Percentiles rank a stretch among this genome's conserved stretches.
Conservation (phyloP, 495 filamentous ascomycete species). For the Immersiella caudata region DNA sequence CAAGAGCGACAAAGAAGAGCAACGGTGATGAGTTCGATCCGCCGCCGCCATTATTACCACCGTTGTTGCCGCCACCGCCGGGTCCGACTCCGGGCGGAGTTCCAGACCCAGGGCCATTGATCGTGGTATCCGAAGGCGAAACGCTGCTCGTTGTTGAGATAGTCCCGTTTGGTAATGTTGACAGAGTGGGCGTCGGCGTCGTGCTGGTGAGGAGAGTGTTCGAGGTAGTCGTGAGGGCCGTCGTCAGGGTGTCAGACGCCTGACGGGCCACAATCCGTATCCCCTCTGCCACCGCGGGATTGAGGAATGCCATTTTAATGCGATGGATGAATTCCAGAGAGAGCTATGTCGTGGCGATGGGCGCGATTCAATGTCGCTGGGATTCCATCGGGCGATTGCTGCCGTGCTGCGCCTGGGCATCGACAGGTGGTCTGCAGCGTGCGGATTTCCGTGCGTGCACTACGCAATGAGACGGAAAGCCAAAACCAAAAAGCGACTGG, state of each 20-base stretch:
- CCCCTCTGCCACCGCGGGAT: constrained; percentile 33
- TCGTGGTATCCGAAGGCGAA: constrained; percentile 13
- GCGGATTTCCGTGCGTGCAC: constrained; percentile 5
- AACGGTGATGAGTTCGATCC: constrained; percentile 81
- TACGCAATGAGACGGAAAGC: not conserved
- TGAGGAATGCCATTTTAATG: constrained; percentile 36
- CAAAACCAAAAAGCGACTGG: constrained; percentile 1
- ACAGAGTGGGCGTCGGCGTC: not conserved
- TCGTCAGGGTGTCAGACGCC: constrained; percentile 9
- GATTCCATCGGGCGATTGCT: constrained; percentile 36
- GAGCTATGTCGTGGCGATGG: constrained; percentile 20
- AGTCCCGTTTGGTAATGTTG: not conserved
- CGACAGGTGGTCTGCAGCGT: constrained; percentile 8
- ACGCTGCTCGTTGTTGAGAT: constrained; percentile 4
- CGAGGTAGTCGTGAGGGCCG: constrained; percentile 6
- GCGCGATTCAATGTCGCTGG: constrained; percentile 27
- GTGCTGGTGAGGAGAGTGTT: not conserved
- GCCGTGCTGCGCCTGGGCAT: constrained; percentile 18
- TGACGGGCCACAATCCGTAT: constrained; percentile 35
- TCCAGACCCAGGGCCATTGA: constrained; percentile 18
- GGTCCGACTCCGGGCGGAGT: not conserved
- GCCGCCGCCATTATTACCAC: constrained; percentile 23
- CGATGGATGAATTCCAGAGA: constrained; percentile 10
- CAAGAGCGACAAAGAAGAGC: constrained; percentile 94
- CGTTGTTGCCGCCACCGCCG: constrained; percentile 16